Base-by-base conservation (phyloP, 1,284 basidiomycete genomes). In the Ganoderma lucidum region DNA sequence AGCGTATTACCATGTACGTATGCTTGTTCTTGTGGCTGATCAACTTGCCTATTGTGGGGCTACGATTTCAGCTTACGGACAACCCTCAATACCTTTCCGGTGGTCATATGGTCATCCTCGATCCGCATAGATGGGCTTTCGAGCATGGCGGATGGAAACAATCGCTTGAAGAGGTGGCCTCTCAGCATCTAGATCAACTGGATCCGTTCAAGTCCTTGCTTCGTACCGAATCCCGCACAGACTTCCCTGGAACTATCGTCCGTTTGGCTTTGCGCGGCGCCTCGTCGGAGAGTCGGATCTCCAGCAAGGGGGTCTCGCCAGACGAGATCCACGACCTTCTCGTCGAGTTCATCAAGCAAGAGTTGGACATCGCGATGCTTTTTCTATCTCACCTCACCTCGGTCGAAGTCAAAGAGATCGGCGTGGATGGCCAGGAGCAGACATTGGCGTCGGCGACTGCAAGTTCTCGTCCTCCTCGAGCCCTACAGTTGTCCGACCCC, bases 1-100 rank as follows among this genome's bases (percentile, higher is more conserved):
- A 12, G 83, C 85, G 0, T 82, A 83, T 37, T 87, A 86, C 71
- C 85, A 88, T 75, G 85, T 86, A 75, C 44, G 83, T 48, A 56
- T 17, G 51, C 45, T 53, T n/a, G 59, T 15, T 65, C 37, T 39
- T 32, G 23, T 8, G 15, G 15, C 19, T 23, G 10, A 9, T 37
- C 56, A 28, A 45, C 35, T 48, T n/a, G 23, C 30, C 51, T 45
- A 51, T 44, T 53, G 48, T 4, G 17, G 9, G 35, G 35, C 23
- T 32, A 19, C 28, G 41, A 6, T 44, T 66, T 8, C 9, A 88
- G 86, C 72, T 87, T 14, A 87, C 86, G 0, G 86, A 87, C 73
- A 83, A 80, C 42, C 85, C 85, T 0, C 84, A 87, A 76, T 82
- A 87, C 61, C 76, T 87, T 3, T 88, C 86, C 0, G 81, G 78